Base-by-base conservation (phyloP, 805 yeast genomes). In the Clavispora santaluciae region DNA sequence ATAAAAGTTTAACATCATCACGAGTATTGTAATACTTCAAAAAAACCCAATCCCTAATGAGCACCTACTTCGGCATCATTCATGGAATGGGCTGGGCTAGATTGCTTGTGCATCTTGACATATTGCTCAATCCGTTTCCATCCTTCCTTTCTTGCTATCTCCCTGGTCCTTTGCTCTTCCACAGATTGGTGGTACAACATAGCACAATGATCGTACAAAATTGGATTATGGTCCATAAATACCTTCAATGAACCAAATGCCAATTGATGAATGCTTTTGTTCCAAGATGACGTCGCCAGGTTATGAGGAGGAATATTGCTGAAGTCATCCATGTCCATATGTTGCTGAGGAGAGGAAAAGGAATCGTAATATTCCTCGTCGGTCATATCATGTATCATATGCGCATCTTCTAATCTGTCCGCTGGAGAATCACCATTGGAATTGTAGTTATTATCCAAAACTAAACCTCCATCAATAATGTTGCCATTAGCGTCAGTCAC, bases 181-280 rank as follows among this genome's bases (percentile, higher is more conserved):
- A 84, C 69, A 37, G 86, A 80, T 53, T 87, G 87, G 53, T 88
- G 83, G 61, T 89, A 89, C 47, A 86, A 64, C 53, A 86, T 75
- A n/a, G 95, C 85, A 59, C 98, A 91, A 58, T 89, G 90, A 60
- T 90, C 96, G 63, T 87, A 93, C 20, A 91, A 71, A 7, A 83
- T 81, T 12, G 96, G 95, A 60, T 90, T 90, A 39, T 93, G 83
- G 56, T 91, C 97, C 81, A 90, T 79, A 57, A 93, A 90, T 41
- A 87, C 83, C 61, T 89, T 89, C 54, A 93, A 72, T 0, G 98
- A 96, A 43, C 85, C 86, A 66, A 79, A 89, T 2, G 96, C 95
- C 72, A 91, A 78, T 36, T 87, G 81, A 51, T 91, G 93, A 33
- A 93, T 90, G 28, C 95, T 88, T 54, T 93, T 77, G 63, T 93